Conservation (phyloP, 257 asterid species). For the Lantana camara region DNA sequence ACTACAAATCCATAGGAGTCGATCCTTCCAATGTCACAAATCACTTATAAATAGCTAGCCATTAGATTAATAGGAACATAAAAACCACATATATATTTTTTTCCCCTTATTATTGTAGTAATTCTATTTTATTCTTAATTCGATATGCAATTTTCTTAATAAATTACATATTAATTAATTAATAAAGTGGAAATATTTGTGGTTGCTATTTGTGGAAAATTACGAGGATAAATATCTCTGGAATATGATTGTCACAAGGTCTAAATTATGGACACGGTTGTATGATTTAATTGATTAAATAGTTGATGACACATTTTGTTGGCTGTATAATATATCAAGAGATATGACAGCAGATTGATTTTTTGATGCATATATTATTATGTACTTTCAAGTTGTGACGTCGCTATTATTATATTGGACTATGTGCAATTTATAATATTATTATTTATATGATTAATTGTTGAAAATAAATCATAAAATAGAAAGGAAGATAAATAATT, state of each 20-base stretch:
- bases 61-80: conserved; percentile 10
- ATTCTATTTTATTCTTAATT: not conserved
- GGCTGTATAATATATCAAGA: too few relatives aligned
- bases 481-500: too few relatives aligned
- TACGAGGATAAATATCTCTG: conserved; percentile 1
- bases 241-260: not conserved
- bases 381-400: too few relatives aligned
- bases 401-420: too few relatives aligned
- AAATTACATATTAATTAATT: not conserved
- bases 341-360: too few relatives aligned
- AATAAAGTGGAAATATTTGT: not conserved
- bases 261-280: conserved; percentile 2
- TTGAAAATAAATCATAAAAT: too few relatives aligned
- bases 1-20: conserved; percentile 51
- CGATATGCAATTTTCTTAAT: conserved; percentile 18
- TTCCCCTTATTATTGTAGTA: not conserved
- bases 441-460: too few relatives aligned
- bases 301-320: too few relatives aligned
- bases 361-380: too few relatives aligned
- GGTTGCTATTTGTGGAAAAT: not conserved
- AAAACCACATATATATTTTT: conserved; percentile 16
- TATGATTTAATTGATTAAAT: not conserved
- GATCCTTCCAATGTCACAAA: conserved; percentile 42
- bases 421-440: too few relatives aligned
- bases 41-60: conserved; percentile 23